These are phyloP conservation scores for Aspergillus wentii DNA, from an alignment of 495 filamentous ascomycete genomes.

Conservation along the genomic window DNA sequence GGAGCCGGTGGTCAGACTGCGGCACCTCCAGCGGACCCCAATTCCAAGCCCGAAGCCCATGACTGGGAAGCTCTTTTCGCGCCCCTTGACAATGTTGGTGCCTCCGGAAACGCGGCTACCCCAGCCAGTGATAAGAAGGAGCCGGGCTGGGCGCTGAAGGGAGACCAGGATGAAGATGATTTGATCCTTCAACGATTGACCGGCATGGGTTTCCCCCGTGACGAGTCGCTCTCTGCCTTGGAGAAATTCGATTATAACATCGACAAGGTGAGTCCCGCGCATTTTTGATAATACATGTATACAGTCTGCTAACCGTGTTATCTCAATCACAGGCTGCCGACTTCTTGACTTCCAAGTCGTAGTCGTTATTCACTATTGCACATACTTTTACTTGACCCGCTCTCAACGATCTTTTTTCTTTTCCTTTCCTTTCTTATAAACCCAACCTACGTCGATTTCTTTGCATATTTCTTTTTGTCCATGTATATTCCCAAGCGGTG, in stretches of 20 bases:
- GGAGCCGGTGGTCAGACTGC: constrained; percentile 21
- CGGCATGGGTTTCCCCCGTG: constrained; percentile 82
- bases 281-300: not conserved
- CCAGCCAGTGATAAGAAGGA: constrained; percentile 27
- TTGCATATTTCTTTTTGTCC: constrained; percentile 2
- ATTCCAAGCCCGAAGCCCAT: constrained; percentile 39
- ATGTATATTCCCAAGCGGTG: constrained; percentile 2
- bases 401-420: constrained; percentile 3
- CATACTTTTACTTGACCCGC: constrained; percentile 9
- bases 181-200: constrained; percentile 87
- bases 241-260: constrained; percentile 96
- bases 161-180: constrained; percentile 78
- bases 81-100: constrained; percentile 55
- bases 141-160: constrained; percentile 64
- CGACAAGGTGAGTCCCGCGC: constrained; percentile 68
- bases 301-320: not conserved
- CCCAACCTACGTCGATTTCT: not conserved
- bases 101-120: constrained; percentile 17
- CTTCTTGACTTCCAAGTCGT: constrained; percentile 34
- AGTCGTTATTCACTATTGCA: constrained; percentile 13
- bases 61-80: constrained; percentile 98
- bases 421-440: constrained; percentile 11
- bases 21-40: constrained; percentile 22
- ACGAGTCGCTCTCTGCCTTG: constrained; percentile 73
- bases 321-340: constrained; percentile 30